Evolutionary conservation across 495 filamentous ascomycete species (phyloP).

Genomic region (Platismatia glauca): DNA sequence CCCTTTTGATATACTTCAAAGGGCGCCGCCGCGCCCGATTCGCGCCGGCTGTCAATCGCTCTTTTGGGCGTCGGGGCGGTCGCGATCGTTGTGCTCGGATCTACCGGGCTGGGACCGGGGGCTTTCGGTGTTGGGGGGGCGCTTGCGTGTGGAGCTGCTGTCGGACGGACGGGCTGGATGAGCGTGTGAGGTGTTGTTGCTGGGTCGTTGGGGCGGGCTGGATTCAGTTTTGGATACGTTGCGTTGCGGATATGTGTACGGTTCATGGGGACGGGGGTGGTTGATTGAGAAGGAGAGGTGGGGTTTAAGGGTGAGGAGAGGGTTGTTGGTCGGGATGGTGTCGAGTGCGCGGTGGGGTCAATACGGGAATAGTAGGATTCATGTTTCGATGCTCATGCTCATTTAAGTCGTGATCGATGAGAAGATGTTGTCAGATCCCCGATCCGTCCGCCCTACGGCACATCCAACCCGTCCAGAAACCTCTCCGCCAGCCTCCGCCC

Average conservation of each 20-base stretch:
- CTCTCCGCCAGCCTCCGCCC: conserved; percentile 54
- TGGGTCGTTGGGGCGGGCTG: too few relatives aligned
- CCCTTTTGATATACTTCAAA: not conserved
- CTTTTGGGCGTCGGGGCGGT: not conserved
- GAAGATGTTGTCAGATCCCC: too few relatives aligned
- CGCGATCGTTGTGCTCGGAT: conserved; percentile 4
- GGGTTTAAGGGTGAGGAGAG: not conserved
- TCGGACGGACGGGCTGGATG: too few relatives aligned
- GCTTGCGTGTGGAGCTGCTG: too few relatives aligned
- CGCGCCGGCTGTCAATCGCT: not conserved
- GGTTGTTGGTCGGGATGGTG: not conserved
- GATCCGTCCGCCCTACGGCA: not conserved
- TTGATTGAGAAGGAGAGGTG: not conserved
- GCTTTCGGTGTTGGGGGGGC: too few relatives aligned
- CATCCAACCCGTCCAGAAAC: conserved; percentile 54
- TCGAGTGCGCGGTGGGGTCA: not conserved
- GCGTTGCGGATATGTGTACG: too few relatives aligned
- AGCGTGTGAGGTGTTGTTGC: too few relatives aligned
- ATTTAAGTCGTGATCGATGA: too few relatives aligned
- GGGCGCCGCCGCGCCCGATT: not conserved
- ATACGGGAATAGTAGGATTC: too few relatives aligned
- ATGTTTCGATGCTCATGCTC: not conserved
- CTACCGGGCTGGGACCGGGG: not conserved
- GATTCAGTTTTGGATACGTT: too few relatives aligned
- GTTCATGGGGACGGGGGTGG: too few relatives aligned